Conservation (phyloP, 495 filamentous ascomycete genomes). For the Neurospora cerealis region DNA sequence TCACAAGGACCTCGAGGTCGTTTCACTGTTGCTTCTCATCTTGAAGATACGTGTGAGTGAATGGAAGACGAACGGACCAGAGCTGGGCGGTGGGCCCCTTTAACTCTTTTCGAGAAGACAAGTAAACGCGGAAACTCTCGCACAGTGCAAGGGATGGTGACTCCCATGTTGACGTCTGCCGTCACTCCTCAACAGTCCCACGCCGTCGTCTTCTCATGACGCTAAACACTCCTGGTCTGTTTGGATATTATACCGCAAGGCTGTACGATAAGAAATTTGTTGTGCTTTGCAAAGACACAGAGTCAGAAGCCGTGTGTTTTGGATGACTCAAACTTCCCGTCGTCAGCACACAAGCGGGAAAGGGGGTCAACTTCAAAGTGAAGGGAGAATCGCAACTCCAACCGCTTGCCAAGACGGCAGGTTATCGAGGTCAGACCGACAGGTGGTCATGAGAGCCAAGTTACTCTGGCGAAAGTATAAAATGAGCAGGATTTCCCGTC, state of each 20-base stretch:
- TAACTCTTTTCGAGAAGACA: background rate
- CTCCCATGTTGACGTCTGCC: background rate
- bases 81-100: background rate
- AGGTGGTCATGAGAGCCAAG: background rate
- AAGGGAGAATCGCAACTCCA: background rate
- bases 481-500: background rate
- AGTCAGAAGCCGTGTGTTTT: background rate
- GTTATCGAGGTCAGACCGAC: background rate
- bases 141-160: background rate
- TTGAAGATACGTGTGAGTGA: background rate
- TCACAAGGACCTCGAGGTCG: background rate
- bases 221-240: background rate
- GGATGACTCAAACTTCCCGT: background rate
- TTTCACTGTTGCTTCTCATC: background rate
- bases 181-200: background rate
- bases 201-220: background rate
- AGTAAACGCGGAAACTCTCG: background rate
- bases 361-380: background rate
- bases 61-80: background rate
- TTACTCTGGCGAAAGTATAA: background rate
- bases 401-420: background rate
- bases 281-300: background rate
- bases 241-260: background rate
- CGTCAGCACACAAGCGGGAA: background rate
- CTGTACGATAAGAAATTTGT: background rate